Evolutionary conservation across 2,329 filamentous ascomycete genomes (phyloP), one percentile per base, ranked within the genome.

Genomic region (Clathrospora elynae): DNA sequence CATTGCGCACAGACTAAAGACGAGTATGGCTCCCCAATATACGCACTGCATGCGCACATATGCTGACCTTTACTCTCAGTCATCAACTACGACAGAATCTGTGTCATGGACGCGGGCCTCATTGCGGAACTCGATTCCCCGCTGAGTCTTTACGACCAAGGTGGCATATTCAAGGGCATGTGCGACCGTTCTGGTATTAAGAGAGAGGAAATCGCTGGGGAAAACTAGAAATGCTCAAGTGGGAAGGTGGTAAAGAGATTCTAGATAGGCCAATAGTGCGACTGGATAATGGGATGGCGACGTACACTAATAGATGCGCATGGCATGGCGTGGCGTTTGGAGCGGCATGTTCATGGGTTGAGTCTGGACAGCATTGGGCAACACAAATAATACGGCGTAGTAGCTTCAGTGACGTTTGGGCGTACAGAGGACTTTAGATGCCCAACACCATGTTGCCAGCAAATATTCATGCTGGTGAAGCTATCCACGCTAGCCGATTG

Each of bases 81-180:
- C 51, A 86, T 97, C 50, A 84, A 85, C 18, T 97, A 97, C 70
- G 92, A 99, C 70, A 84, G 92, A 32, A 96, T 99, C 66, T 92
- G 90, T 61, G 93, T 99, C 57, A 95, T 99, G 91, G 92, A 97
- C 61, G 79, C 85, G 30, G 93, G 93, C 0, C 73, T 74, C 11
- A 96, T 99, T 62, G 89, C 88, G 0, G 91, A 97, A 78, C 76
- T 97, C 51, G 93, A 88, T 62, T 79, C 81, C 10, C 93, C 93
- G 2, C 64, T 86, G 28, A 78, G 75, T 29, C 74, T 99, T 47
- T 97, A 87, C 78, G 79, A 85, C 19, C 73, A 77, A 32, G 83
- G 80, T 7, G 87, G 88, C 0, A 90, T 96, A 40, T 97, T 97
- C 71, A 79, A 86, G 54, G 77, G 86, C 23, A 96, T 96, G 91